Conservation (phyloP, 2,329 filamentous ascomycete genomes). For the Alternaria ventricosa region DNA sequence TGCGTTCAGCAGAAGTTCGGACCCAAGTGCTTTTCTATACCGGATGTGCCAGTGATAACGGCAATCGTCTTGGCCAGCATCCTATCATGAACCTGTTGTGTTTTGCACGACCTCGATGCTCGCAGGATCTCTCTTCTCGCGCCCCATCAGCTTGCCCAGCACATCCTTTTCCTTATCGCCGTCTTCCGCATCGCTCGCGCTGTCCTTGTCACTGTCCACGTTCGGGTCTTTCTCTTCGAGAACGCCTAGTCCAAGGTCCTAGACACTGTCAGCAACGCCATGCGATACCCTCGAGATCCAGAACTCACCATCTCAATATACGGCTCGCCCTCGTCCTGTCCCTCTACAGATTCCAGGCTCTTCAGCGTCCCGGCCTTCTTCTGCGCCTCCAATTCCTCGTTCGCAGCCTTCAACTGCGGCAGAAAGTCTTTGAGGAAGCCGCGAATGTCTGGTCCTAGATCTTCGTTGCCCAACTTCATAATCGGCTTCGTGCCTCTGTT, state of each 20-base stretch:
- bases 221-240: conserved; percentile 49
- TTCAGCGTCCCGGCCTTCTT: conserved; percentile 48
- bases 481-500: conserved; percentile 40
- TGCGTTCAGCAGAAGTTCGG: too few relatives aligned
- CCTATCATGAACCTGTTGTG: conserved; percentile 19
- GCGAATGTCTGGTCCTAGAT: conserved; percentile 39
- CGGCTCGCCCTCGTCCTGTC: conserved; percentile 31
- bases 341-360: conserved; percentile 36
- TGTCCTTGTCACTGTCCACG: conserved; percentile 25
- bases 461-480: conserved; percentile 36
- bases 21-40: too few relatives aligned
- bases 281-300: not conserved
- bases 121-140: conserved; percentile 25
- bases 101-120: conserved; percentile 43
- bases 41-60: not conserved
- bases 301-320: conserved; percentile 52
- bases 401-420: conserved; percentile 52
- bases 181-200: conserved; percentile 27
- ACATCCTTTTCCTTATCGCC: conserved; percentile 39
- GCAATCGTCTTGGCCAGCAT: not conserved
- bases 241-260: conserved; percentile 56
- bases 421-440: conserved; percentile 51
- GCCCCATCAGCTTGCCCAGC: conserved; percentile 47
- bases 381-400: conserved; percentile 51
- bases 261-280: conserved; percentile 12